Percentiles rank a stretch among this genome's conserved stretches.
Conservation (phyloP, 2,329 filamentous ascomycete species). For the Pseudopyricularia javanii region DNA sequence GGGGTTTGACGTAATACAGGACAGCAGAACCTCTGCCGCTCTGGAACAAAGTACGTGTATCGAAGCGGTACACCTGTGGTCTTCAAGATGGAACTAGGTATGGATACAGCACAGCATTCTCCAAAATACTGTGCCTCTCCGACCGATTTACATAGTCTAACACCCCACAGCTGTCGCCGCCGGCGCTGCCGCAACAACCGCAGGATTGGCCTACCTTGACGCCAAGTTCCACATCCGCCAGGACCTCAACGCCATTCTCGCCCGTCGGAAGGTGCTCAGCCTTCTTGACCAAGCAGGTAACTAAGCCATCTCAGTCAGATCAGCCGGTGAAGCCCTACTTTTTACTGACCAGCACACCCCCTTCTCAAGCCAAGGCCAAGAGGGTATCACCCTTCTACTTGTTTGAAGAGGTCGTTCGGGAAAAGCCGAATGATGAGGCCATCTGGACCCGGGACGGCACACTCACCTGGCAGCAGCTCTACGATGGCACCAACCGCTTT, state of each 20-base stretch:
- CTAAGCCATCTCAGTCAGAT: constrained; percentile 1
- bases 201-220: constrained; percentile 46
- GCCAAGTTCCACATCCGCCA: constrained; percentile 56
- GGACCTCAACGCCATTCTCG: constrained; percentile 39
- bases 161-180: constrained; percentile 3
- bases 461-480: constrained; percentile 46
- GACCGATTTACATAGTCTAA: neutral
- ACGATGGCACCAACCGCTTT: constrained; percentile 45
- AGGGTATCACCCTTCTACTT: constrained; percentile 52
- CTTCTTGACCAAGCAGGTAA: constrained; percentile 35
- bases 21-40: no score
- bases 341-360: constrained; percentile 5
- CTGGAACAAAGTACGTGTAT: no score
- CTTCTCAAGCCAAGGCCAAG: constrained; percentile 31
- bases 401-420: constrained; percentile 43
- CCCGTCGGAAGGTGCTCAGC: constrained; percentile 26
- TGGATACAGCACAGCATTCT: neutral
- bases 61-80: neutral
- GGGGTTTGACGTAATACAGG: no score
- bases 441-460: constrained; percentile 55
- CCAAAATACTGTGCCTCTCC: neutral
- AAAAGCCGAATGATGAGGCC: constrained; percentile 39
- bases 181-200: constrained; percentile 12
- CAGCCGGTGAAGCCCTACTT: neutral
- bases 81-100: neutral